A percentile compares a stretch with the other conserved stretches of the same genome.
These are phyloP conservation scores for Thielaviopsis musarum DNA, from an alignment of 2,329 filamentous ascomycete species.

Conservation along the genomic window DNA sequence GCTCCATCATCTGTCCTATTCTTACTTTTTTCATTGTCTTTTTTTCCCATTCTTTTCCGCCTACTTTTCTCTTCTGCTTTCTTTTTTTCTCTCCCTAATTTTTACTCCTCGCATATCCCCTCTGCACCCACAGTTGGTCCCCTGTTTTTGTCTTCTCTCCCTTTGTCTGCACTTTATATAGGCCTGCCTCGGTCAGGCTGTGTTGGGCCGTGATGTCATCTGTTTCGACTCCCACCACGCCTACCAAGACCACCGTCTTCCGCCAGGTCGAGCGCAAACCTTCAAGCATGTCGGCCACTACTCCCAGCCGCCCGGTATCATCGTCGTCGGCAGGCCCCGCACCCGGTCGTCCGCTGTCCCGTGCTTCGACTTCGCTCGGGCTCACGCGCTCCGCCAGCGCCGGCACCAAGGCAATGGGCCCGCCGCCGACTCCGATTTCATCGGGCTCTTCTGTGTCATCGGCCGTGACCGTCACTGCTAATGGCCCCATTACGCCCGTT, in stretches of 20 bases:
- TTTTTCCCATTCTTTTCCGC: neutral
- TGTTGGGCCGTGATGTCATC: slow-evolving; percentile 7
- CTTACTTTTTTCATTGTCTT: too few species aligned
- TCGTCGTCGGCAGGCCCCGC: slow-evolving; percentile 7
- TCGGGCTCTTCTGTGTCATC: neutral
- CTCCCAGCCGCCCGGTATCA: slow-evolving; percentile 8
- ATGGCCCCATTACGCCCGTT: slow-evolving; percentile 1
- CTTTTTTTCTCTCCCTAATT: neutral
- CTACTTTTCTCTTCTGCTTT: neutral
- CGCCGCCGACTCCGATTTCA: neutral
- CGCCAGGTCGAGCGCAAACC: slow-evolving; percentile 1
- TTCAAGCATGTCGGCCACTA: slow-evolving; percentile 7
- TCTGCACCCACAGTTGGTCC: neutral
- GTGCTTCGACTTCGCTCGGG: slow-evolving; percentile 3
- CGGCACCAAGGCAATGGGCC: slow-evolving; percentile 3
- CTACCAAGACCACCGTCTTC: neutral
- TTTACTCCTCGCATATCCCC: neutral
- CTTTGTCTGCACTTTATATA: neutral
- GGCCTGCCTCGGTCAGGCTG: slow-evolving; percentile 3
- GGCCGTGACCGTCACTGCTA: neutral
- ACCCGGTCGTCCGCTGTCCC: slow-evolving; percentile 4
- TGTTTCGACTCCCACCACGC: neutral
- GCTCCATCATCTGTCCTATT: too few species aligned
- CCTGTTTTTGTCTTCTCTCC: neutral
- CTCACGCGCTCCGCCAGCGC: neutral